These are phyloP conservation scores for Dendrocalamus sinicus DNA, from an alignment of 176 grass and related monocot species.

Conservation along the genomic window DNA sequence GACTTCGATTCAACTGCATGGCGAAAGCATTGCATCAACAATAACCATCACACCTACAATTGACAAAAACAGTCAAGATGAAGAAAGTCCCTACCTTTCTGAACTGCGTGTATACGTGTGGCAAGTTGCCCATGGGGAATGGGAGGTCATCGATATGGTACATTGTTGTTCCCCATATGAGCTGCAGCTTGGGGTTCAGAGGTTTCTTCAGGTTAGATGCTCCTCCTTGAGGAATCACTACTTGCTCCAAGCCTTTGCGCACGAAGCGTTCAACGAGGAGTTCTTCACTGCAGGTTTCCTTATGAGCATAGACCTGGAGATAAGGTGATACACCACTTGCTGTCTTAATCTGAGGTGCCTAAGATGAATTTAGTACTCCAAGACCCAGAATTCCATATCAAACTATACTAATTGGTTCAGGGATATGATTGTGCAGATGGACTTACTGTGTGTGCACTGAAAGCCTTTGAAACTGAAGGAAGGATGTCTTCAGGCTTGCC, in stretches of 20 bases:
- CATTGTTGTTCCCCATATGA: slow-evolving; percentile 91
- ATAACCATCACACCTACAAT: not conserved
- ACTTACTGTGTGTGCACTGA: too few species aligned
- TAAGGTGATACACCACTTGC: too few species aligned
- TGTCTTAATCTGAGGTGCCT: too few species aligned
- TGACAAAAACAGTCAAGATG: not conserved
- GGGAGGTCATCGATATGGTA: slow-evolving; percentile 89
- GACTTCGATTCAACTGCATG: slow-evolving; percentile 88
- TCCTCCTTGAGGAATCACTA: slow-evolving; percentile 42
- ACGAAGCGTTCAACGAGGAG: too few species aligned
- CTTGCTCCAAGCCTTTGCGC: slow-evolving; percentile 59
- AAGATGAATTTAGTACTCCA: too few species aligned
- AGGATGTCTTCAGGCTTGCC: too few species aligned
- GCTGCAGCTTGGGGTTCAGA: slow-evolving; percentile 59
- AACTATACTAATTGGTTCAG: too few species aligned
- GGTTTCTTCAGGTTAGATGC: slow-evolving; percentile 37
- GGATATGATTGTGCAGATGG: too few species aligned
- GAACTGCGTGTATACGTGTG: slow-evolving; percentile 91
- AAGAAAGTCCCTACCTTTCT: slow-evolving; percentile 63
- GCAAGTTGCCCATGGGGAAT: slow-evolving; percentile 60
- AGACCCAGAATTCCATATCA: too few species aligned
- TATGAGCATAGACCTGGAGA: too few species aligned
- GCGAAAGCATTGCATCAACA: slow-evolving; percentile 14
- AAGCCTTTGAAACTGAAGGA: too few species aligned
- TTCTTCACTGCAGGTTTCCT: too few species aligned